phyloP scores from a whole-genome alignment of 164 flowering plant species.

The Stephania cephalantha region DNA sequence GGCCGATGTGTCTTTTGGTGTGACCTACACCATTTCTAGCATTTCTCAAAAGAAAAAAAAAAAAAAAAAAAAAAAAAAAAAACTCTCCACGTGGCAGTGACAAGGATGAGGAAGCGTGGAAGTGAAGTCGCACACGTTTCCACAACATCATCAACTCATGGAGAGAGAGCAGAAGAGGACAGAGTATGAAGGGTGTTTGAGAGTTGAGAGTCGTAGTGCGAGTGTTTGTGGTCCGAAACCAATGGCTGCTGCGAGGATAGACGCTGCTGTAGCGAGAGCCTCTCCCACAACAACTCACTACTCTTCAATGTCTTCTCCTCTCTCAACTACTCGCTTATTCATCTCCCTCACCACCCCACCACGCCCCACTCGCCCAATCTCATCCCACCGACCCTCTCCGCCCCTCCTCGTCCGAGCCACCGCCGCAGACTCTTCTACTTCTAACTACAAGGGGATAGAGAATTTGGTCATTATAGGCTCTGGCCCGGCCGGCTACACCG shows the following conservation, averaged over 20 bases:
- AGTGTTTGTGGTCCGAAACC: constrained; percentile 44
- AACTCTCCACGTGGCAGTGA: too few species aligned
- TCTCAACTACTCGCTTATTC: background rate
- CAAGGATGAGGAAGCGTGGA: too few species aligned
- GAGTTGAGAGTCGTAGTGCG: too few species aligned
- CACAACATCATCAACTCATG: background rate
- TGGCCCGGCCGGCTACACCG: constrained; percentile 97
- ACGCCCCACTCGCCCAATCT: constrained; percentile 15
- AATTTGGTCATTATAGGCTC: constrained; percentile 91
- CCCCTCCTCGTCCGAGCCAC: constrained; percentile 27
- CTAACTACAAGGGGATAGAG: constrained; percentile 46
- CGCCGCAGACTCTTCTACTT: constrained; percentile 11
- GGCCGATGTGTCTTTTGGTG: too few species aligned
- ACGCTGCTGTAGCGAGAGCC: constrained; percentile 21
- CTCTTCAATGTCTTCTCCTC: constrained; percentile 8
- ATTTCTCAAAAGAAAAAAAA: too few species aligned
- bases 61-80: too few species aligned
- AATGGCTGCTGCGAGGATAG: constrained; percentile 24
- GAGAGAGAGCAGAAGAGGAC: background rate
- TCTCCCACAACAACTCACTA: constrained; percentile 12
- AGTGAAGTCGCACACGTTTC: background rate
- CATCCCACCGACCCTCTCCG: constrained; percentile 14
- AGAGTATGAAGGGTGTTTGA: too few species aligned
- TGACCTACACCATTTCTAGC: too few species aligned
- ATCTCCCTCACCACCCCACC: constrained; percentile 18